Conservation (phyloP, 2,329 filamentous ascomycete genomes). For the Arthrobotrys pseudoclavata region DNA sequence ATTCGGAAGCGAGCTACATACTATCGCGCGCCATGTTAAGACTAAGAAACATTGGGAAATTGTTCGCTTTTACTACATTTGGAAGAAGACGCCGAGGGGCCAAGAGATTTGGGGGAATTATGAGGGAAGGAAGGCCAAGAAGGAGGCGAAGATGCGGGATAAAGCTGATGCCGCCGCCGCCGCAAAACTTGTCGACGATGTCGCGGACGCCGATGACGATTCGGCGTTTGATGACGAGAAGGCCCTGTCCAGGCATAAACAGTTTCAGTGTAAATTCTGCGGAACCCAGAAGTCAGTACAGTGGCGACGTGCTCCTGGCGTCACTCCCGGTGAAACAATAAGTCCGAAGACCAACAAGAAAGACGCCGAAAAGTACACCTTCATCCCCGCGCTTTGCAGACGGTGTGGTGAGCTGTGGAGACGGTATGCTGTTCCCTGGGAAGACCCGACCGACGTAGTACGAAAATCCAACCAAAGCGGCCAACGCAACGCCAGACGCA, state of each 20-base stretch:
- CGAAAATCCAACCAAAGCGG: conserved; percentile 87
- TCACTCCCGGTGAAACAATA: conserved; percentile 78
- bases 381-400: conserved; percentile 85
- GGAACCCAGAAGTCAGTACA: conserved; percentile 82
- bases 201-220: conserved; percentile 92
- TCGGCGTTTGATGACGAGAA: conserved; percentile 95
- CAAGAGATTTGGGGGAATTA: conserved; percentile 91
- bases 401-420: conserved; percentile 95
- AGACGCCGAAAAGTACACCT: conserved; percentile 78
- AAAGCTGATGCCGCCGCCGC: conserved; percentile 73
- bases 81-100: conserved; percentile 93
- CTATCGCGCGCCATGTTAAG: conserved; percentile 86
- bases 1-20: conserved; percentile 89
- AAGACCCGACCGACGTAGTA: conserved; percentile 89
- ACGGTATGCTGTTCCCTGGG: conserved; percentile 95
- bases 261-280: conserved; percentile 96
- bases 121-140: conserved; percentile 88
- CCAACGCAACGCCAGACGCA: conserved; percentile 85
- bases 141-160: conserved; percentile 76
- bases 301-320: conserved; percentile 90
- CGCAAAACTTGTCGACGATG: conserved; percentile 87
- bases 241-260: conserved; percentile 80
- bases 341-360: conserved; percentile 74
- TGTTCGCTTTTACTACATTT: conserved; percentile 94
- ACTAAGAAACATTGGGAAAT: conserved; percentile 83